These are phyloP conservation scores for Talinum fruticosum DNA, from an alignment of 148 eudicot species.

Conservation along the genomic window DNA sequence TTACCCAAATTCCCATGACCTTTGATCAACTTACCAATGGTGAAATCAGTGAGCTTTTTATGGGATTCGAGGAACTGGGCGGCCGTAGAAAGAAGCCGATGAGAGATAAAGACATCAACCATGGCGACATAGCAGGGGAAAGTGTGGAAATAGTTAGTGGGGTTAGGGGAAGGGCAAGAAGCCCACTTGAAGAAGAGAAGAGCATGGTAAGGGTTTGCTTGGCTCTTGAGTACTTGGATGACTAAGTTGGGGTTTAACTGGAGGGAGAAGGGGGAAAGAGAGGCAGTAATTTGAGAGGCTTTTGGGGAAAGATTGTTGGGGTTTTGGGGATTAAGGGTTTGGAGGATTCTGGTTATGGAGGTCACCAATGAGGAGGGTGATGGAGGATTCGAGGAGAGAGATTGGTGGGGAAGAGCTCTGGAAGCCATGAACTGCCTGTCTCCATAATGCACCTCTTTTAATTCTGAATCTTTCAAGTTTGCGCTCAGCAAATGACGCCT, in stretches of 20 bases:
- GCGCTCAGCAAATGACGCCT: too few relatives aligned
- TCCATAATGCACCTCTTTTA: too few relatives aligned
- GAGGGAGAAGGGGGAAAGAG: conserved; percentile 22
- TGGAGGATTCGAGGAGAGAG: conserved; percentile 10
- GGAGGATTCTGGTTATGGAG: conserved; percentile 19
- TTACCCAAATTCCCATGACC: conserved; percentile 33
- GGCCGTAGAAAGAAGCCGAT: conserved; percentile 1
- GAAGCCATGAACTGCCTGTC: conserved; percentile 10
- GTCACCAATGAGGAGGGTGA: background rate
- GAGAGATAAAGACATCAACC: conserved; percentile 12
- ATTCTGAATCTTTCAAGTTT: too few relatives aligned
- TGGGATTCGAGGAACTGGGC: conserved; percentile 14
- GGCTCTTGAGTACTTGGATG: conserved; percentile 12
- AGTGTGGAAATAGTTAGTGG: conserved; percentile 13
- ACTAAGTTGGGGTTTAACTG: conserved; percentile 23
- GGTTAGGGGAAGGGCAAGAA: conserved; percentile 10
- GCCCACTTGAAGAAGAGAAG: conserved; percentile 26
- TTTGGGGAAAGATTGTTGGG: background rate
- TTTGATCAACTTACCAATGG: conserved; percentile 38
- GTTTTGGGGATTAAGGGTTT: background rate
- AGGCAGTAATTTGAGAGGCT: background rate
- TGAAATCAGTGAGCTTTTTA: conserved; percentile 29
- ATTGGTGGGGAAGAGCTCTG: conserved; percentile 1
- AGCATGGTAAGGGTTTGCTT: conserved; percentile 23
- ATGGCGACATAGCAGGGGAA: conserved; percentile 14